Percentiles rank a stretch among this genome's conserved stretches.
phyloP scores from a whole-genome alignment of 2,329 filamentous ascomycete genomes.

The Trichoderma asperellum region DNA sequence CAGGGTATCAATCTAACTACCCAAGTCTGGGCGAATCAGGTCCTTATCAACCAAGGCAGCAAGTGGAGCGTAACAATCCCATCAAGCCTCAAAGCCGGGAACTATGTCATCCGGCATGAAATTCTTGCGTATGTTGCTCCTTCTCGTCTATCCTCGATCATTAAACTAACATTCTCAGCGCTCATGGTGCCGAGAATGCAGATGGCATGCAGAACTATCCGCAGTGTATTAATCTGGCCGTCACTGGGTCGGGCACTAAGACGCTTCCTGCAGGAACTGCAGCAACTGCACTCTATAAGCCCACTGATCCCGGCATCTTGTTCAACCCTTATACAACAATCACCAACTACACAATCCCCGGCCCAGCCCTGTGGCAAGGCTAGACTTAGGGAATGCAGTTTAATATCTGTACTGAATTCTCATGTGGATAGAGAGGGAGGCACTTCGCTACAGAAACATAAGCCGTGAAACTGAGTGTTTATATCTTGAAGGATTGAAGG shows the following conservation, averaged over 20 bases:
- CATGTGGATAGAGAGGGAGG: background rate
- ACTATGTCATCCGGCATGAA: constrained; percentile 60
- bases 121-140: constrained; percentile 49
- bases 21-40: constrained; percentile 37
- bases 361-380: constrained; percentile 36
- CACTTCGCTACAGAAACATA: background rate
- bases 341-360: constrained; percentile 41
- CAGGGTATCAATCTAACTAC: constrained; percentile 48
- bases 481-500: background rate
- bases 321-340: constrained; percentile 41
- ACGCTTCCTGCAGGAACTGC: constrained; percentile 39
- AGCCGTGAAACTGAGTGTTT: background rate
- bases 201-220: constrained; percentile 56
- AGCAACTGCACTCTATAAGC: constrained; percentile 45
- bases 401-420: too few species aligned
- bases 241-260: constrained; percentile 48
- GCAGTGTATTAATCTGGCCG: constrained; percentile 55
- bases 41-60: constrained; percentile 54
- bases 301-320: constrained; percentile 43
- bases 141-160: background rate
- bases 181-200: constrained; percentile 51
- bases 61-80: constrained; percentile 56
- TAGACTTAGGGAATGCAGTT: background rate
- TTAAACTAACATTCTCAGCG: background rate
- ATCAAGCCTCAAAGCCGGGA: constrained; percentile 50